These are phyloP conservation scores for Vigna trinervia DNA, from an alignment of 306 rosid species.

Conservation along the genomic window DNA sequence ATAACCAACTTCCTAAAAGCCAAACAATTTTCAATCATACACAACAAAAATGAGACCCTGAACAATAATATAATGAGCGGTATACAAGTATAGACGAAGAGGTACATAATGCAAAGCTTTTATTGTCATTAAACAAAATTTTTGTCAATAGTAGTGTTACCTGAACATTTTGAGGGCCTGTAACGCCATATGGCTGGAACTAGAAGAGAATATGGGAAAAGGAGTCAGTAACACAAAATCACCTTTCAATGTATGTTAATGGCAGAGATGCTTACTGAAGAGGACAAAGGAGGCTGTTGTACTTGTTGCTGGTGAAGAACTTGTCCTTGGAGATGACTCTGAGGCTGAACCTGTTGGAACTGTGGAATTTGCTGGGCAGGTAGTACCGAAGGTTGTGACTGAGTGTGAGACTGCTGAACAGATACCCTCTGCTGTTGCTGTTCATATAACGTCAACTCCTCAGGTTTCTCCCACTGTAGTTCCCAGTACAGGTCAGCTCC, in stretches of 20 bases:
- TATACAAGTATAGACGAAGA: constrained; percentile 7
- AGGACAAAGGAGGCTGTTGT: constrained; percentile 64
- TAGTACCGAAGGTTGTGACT: constrained; percentile 58
- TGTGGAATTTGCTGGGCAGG: constrained; percentile 67
- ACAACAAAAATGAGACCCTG: neutral
- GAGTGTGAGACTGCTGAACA: constrained; percentile 64
- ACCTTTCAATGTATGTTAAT: constrained; percentile 23
- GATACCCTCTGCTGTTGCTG: constrained; percentile 68
- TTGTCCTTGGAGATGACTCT: constrained; percentile 67
- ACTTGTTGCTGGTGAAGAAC: constrained; percentile 61
- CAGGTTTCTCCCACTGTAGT: constrained; percentile 96
- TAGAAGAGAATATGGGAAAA: constrained; percentile 52
- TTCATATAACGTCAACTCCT: constrained; percentile 68
- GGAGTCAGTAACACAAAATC: constrained; percentile 42
- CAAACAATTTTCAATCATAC: constrained; percentile 38
- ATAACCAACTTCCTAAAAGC: constrained; percentile 62
- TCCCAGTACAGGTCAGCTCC: constrained; percentile 38
- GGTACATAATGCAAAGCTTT: neutral
- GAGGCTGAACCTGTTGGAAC: constrained; percentile 65
- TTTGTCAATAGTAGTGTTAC: constrained; percentile 47
- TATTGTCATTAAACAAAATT: constrained; percentile 1
- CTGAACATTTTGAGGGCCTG: constrained; percentile 69
- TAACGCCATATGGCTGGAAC: constrained; percentile 70
- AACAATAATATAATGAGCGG: constrained; percentile 11
- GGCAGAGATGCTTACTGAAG: constrained; percentile 53